Percentiles rank a stretch among this genome's conserved stretches.
These are phyloP conservation scores for Phytophthora kernoviae DNA, from an alignment of 352 stramenopile species.

Conservation along the genomic window DNA sequence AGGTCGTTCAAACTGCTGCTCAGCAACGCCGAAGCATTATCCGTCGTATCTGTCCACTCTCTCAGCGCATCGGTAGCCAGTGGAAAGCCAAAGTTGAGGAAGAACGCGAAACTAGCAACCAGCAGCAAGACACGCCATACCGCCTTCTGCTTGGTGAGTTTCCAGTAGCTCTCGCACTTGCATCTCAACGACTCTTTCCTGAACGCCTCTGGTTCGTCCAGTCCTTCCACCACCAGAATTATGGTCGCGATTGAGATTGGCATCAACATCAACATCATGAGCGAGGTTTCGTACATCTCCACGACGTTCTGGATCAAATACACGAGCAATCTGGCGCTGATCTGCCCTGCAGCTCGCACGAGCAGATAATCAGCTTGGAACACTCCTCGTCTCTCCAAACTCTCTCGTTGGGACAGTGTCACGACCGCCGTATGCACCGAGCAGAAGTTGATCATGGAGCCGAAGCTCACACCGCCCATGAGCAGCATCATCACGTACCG, in stretches of 20 bases:
- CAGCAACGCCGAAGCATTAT: slow-evolving; percentile 28
- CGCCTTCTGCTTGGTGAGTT: slow-evolving; percentile 58
- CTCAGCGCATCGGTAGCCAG: slow-evolving; percentile 31
- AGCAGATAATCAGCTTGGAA: slow-evolving; percentile 63
- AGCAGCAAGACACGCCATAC: slow-evolving; percentile 52
- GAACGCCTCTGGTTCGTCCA: slow-evolving; percentile 23
- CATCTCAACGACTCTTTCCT: slow-evolving; percentile 32
- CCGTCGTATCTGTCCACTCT: slow-evolving; percentile 37
- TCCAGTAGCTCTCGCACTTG: slow-evolving; percentile 62
- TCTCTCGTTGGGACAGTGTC: slow-evolving; percentile 52
- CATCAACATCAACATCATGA: slow-evolving; percentile 41
- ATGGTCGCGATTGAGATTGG: slow-evolving; percentile 35
- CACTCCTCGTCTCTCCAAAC: slow-evolving; percentile 37
- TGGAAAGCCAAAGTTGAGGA: slow-evolving; percentile 48
- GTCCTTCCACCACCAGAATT: slow-evolving; percentile 21
- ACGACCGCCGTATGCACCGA: slow-evolving; percentile 56
- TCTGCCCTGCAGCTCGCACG: slow-evolving; percentile 30
- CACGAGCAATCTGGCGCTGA: slow-evolving; percentile 30
- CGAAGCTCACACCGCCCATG: slow-evolving; percentile 46
- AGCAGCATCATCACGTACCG: slow-evolving; percentile 45
- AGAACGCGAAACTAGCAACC: slow-evolving; percentile 51
- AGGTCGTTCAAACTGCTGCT: slow-evolving; percentile 34
- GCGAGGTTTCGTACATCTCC: slow-evolving; percentile 17
- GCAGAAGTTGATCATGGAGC: slow-evolving; percentile 61
- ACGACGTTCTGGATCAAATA: slow-evolving; percentile 36